Conservation (phyloP, 129 eudicot species). For the Gnaphalium uliginosum region DNA sequence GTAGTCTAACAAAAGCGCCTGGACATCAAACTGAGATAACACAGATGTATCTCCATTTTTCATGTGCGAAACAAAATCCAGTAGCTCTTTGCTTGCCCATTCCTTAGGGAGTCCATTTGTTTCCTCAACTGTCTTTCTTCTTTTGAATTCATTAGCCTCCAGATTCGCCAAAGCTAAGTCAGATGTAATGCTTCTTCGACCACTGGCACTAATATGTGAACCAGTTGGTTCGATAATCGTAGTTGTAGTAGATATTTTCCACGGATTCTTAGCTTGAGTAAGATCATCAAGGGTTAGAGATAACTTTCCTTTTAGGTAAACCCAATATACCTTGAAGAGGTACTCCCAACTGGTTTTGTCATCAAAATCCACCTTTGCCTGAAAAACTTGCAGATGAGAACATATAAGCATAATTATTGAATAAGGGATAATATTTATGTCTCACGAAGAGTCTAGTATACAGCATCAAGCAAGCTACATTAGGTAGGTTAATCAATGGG, state of each 20-base stretch:
- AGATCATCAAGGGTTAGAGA: conserved; percentile 68
- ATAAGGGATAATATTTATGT: not conserved
- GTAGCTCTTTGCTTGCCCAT: conserved; percentile 82
- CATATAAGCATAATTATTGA: conserved; percentile 20
- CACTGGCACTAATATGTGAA: conserved; percentile 28
- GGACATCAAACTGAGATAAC: conserved; percentile 77
- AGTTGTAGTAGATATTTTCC: conserved; percentile 44
- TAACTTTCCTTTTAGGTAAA: conserved; percentile 63
- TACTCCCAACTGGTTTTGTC: conserved; percentile 95
- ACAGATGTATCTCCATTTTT: conserved; percentile 76
- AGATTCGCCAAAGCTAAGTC: conserved; percentile 32
- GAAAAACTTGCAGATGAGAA: conserved; percentile 37
- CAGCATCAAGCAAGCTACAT: not conserved
- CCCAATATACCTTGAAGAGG: conserved; percentile 95
- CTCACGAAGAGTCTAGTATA: not conserved
- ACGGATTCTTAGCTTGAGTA: conserved; percentile 67
- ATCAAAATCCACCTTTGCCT: conserved; percentile 95
- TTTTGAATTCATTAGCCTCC: conserved; percentile 44
- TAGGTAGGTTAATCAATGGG: not conserved
- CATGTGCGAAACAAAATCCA: conserved; percentile 84
- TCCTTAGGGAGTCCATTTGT: conserved; percentile 23
- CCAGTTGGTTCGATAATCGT: conserved; percentile 27
- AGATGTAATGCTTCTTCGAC: conserved; percentile 37
- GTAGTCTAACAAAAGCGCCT: conserved; percentile 71
- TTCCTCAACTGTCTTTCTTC: conserved; percentile 43